Evolutionary conservation across 352 stramenopile genomes (phyloP).

Genomic region (Nothophytophthora sp.): DNA sequence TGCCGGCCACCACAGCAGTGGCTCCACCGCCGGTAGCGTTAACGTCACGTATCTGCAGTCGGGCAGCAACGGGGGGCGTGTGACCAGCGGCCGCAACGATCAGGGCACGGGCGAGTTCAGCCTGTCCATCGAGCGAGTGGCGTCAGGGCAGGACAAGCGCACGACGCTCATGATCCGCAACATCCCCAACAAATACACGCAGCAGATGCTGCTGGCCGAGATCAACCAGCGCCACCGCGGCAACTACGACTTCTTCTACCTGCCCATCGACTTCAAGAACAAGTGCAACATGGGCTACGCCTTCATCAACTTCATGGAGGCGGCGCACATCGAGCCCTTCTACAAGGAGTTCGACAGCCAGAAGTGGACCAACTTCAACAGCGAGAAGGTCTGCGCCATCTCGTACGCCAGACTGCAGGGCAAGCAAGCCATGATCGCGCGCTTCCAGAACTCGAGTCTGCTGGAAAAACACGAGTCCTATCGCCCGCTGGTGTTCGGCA

Average conservation of each 20-base stretch:
- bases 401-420: slow-evolving; percentile 98
- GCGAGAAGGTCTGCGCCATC: slow-evolving; percentile 98
- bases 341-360: slow-evolving; percentile 85
- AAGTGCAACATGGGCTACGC: slow-evolving; percentile 99
- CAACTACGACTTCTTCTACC: slow-evolving; percentile 99
- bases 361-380: slow-evolving; percentile 99
- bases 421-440: slow-evolving; percentile 97
- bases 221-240: slow-evolving; percentile 94
- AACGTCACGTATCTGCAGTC: no score
- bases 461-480: slow-evolving; percentile 94
- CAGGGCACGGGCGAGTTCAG: slow-evolving; percentile 75
- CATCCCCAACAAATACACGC: slow-evolving; percentile 99
- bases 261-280: slow-evolving; percentile 99
- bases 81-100: slow-evolving; percentile 48
- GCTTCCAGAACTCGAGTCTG: slow-evolving; percentile 98
- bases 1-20: slow-evolving; percentile 1
- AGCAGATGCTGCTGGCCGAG: slow-evolving; percentile 98
- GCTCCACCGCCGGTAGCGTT: no score
- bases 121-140: slow-evolving; percentile 74
- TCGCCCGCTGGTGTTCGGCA: slow-evolving; percentile 91
- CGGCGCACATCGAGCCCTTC: slow-evolving; percentile 71
- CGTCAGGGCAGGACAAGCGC: slow-evolving; percentile 90
- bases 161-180: slow-evolving; percentile 99
- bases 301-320: slow-evolving; percentile 99
- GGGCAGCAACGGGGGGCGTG: no score